Evolutionary conservation across 2,329 filamentous ascomycete species (phyloP).

Genomic region (Lachnellula suecica): DNA sequence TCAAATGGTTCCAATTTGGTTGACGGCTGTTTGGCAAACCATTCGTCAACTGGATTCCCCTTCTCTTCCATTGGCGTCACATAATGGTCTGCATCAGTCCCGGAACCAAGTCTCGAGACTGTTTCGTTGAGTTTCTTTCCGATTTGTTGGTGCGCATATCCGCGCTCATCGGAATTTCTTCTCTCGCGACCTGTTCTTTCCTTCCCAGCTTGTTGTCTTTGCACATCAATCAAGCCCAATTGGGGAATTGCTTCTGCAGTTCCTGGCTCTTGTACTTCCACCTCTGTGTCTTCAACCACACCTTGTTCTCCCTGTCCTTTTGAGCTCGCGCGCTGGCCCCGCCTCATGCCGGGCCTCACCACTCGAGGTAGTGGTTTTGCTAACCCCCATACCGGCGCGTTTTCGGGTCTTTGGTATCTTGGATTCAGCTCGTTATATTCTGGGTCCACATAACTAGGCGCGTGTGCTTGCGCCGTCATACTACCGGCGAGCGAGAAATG

Average conservation of each 20-base stretch:
- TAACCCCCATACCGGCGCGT: constrained; percentile 18
- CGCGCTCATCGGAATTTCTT: neutral
- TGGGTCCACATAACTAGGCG: constrained; percentile 11
- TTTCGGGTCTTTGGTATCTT: constrained; percentile 12
- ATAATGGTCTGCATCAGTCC: neutral
- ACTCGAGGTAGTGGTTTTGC: constrained; percentile 20
- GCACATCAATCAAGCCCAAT: constrained; percentile 16
- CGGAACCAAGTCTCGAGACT: neutral
- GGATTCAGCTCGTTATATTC: constrained; percentile 18
- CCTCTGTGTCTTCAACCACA: constrained; percentile 9
- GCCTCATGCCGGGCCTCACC: constrained; percentile 15
- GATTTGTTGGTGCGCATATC: constrained; percentile 1
- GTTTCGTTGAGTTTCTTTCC: neutral
- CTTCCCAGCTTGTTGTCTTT: constrained; percentile 8
- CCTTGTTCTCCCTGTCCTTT: neutral
- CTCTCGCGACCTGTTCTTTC: neutral
- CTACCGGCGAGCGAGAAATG: constrained; percentile 6
- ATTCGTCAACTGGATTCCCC: constrained; percentile 15
- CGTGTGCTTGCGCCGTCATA: neutral
- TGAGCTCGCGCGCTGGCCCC: neutral
- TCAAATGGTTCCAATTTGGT: neutral
- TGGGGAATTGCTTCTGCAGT: constrained; percentile 11
- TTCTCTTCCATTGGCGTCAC: constrained; percentile 9
- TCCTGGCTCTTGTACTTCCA: constrained; percentile 7
- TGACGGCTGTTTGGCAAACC: neutral